Base-by-base conservation (phyloP, 2,329 filamentous ascomycete genomes). In the Colletotrichum shisoi region DNA sequence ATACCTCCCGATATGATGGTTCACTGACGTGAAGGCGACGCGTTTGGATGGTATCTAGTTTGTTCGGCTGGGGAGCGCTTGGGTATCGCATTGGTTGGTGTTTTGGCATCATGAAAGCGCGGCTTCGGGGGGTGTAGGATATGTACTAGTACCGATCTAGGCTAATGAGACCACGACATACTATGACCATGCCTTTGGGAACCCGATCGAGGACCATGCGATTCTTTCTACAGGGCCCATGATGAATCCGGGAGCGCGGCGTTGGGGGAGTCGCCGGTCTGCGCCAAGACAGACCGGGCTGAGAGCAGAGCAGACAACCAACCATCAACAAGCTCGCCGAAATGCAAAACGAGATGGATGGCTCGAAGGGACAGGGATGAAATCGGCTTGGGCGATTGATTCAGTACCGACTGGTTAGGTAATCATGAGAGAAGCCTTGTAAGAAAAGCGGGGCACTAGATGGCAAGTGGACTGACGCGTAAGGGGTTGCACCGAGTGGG, bases 1-100 rank as follows among this genome's bases (percentile, higher is more conserved):
- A 75, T 78, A 31, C 76, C 76, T 1, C 73, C 76, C 6, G 75
- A 76, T 51, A 58, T 77, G 56, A 68, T 73, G 51, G 62, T 67
- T 21, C 40, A 40, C 9, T 70, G 57, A 69, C 3, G 1, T 3
- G 42, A 37, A 15, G 17, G n/a, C n/a, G 27, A 21, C 21, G 39
- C 11, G n/a, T 9, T 34, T 15, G 15, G 9, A 40, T 13, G 39
- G 40, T 11, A 53, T 57, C 19, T 44, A 40, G 54, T 24, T 53
- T n/a, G 44, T 3, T 37, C 27, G n/a, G 37, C 40, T 17, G 21
- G 46, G 27, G 31, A n/a, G 37, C 45, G n/a, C 37, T 45, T 31
- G 40, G 45, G 15, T 42, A 40, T 48, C n/a, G 53, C 52, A 54
- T 24, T 42, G 24, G 27, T 15, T 44, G 61, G 63, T 46, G 67